Evolutionary conservation across 192 early-diverging fungal genomes (phyloP).

Genomic region (Phycomyces blakesleeanus): DNA sequence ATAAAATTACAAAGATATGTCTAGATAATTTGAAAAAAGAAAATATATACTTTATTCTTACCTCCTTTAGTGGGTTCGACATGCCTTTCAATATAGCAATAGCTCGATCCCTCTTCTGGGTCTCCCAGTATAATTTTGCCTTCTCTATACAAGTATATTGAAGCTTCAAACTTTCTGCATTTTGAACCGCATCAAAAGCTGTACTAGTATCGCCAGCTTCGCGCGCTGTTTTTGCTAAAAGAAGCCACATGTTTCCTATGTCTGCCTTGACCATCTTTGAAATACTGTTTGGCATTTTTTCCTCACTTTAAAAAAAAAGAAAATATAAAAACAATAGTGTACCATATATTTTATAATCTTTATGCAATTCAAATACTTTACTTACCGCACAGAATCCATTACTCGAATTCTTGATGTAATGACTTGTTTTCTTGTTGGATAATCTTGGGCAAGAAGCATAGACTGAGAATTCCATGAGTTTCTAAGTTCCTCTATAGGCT

Average conservation of each 20-base stretch:
- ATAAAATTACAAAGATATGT: too few relatives aligned
- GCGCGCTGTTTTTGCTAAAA: constrained; percentile 1
- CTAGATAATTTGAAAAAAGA: too few relatives aligned
- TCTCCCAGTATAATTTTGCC: constrained; percentile 5
- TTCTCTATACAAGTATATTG: neutral
- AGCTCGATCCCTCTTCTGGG: neutral
- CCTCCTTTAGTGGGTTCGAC: neutral
- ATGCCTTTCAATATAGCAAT: neutral
- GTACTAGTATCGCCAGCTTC: neutral
- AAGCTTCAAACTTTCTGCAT: neutral
- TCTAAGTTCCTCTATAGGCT: neutral
- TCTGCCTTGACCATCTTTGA: neutral
- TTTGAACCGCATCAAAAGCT: neutral
- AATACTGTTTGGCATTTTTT: neutral
- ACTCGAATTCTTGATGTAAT: constrained; percentile 1
- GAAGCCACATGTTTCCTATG: neutral
- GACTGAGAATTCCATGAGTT: neutral
- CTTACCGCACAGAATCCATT: neutral
- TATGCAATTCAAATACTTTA: neutral
- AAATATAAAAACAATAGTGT: neutral
- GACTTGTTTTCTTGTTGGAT: neutral
- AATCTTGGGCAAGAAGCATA: neutral
- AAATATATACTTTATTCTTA: neutral
- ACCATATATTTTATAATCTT: too few relatives aligned
- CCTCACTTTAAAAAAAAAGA: neutral